Evolutionary conservation across 2,329 filamentous ascomycete species (phyloP), one percentile per base, ranked within the genome.

Genomic region (Diaporthe australafricana): DNA sequence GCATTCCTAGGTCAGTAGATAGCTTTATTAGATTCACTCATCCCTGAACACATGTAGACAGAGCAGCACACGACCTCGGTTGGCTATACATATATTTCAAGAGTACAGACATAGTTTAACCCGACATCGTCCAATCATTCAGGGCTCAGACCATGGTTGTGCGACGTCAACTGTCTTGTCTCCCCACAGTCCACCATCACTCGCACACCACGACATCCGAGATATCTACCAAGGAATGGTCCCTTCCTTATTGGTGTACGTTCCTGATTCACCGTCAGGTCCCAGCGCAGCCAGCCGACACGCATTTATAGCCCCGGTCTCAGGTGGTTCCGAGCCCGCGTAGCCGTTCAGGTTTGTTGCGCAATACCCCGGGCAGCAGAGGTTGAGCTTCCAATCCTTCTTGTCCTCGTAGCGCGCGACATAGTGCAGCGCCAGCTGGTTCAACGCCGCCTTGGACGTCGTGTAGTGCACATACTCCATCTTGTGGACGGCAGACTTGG

Each of bases 301-400:
- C n/a, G 78, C 72, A 20, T 74, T 74, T 40, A 74, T 47, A 16
- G 79, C 78, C 5, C 78, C 79, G 9, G 70, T 50, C 40, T 75
- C 75, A 0, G 76, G 50, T 5, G 74, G 17, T 2, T 75, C 42
- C 9, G 30, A 12, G 1, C 75, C 77, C 14, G 11, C 12, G 35
- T 50, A 76, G 3, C n/a, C 25, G 25, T 75, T 78, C 38, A 80
- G 42, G n/a, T 77, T 77, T 11, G 78, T 80, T 17, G 57, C 72
- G 48, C 77, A 75, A 14, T 74, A 71, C 1, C 77, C 77, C 0
- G 78, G 78, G 60, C 75, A 77, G n/a, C 63, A 72, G 9, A 74
- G 32, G 68, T 79, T 80, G 16, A 81, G 70, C 71, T 78, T 80
- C 75, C 77, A 80, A 25, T 72, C 74, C 11, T 72, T 30, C 7